Base-by-base conservation (phyloP, 495 filamentous ascomycete genomes). In the Penicillium steckii region DNA sequence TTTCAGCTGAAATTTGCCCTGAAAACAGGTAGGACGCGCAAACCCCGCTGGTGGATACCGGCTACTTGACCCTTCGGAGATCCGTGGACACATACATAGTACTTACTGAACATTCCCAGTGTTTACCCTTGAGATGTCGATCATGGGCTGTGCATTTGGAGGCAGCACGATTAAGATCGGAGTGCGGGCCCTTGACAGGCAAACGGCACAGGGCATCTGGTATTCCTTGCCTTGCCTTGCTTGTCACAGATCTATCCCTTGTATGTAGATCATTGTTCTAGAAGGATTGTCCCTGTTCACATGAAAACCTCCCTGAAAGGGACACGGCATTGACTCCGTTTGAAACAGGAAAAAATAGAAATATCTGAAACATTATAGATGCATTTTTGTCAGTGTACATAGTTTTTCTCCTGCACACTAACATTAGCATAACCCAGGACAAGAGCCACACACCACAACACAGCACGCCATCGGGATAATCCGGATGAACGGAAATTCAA, bases 181-280 rank as follows among this genome's bases (percentile, higher is more conserved):
- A 21, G 38, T 9, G 38, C 8, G 21, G 38, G 3, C 38, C 37
- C 18, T 41, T 41, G 38, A 41, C 38, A 50, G 37, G 48, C 38
- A 50, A n/a, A 32, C 48, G 25, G 25, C 47, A 42, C 24, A 26
- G 40, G 15, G 47, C 25, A 50, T 50, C 33, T 15, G 13, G 26
- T 19, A 38, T 38, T 41, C 49, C 49, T 45, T 52, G 49, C 49
- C 17, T 35, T 35, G 5, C 5, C 12, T 13, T 15, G 33, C 13
- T 41, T 43, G 12, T 53, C 26, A 26, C 23, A 26, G 33, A 35
- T 38, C 13, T 23, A 3, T 24, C 24, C 44, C 24, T n/a, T n/a
- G n/a, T n/a, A 48, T 25, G 51, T 32, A 35, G 37, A 52, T 35
- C 30, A 35, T 7, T 25, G 29, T 40, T 32, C 22, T 19, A 48